Percentiles rank a stretch among this genome's conserved stretches.
phyloP scores from a whole-genome alignment of 1,139 yeast species.

The Hemisphaericaspora xylanilytica region DNA sequence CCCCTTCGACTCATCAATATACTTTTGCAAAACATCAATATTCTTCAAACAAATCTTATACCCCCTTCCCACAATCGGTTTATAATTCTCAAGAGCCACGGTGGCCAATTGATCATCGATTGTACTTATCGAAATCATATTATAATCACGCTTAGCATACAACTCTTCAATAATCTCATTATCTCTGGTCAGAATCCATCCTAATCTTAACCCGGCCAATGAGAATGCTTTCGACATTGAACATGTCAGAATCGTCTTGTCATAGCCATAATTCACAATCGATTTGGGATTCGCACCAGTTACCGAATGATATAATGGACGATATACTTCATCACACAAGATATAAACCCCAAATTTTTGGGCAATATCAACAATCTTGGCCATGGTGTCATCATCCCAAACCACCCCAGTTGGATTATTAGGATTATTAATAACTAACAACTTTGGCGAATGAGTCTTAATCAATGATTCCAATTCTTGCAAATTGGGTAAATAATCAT shows the following conservation, averaged over 20 bases:
- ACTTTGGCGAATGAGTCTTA: conserved; percentile 35
- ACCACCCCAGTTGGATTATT: conserved; percentile 56
- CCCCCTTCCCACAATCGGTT: conserved; percentile 37
- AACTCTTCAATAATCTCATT: conserved; percentile 29
- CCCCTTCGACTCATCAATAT: conserved; percentile 24
- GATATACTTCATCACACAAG: conserved; percentile 55
- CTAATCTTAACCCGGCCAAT: conserved; percentile 53
- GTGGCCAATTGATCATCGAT: conserved; percentile 50
- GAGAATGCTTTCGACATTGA: conserved; percentile 57
- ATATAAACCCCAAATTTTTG: conserved; percentile 31
- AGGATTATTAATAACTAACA: conserved; percentile 52
- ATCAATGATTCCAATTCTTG: conserved; percentile 27
- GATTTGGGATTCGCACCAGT: conserved; percentile 25
- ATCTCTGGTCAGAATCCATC: conserved; percentile 50
- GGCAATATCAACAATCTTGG: conserved; percentile 40
- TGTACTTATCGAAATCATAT: conserved; percentile 49
- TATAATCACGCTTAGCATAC: conserved; percentile 48
- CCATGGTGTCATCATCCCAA: conserved; percentile 33
- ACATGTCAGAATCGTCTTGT: conserved; percentile 47
- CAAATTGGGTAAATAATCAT: conserved; percentile 38
- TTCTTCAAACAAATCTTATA: conserved; percentile 37
- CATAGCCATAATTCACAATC: conserved; percentile 41
- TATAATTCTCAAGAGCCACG: conserved; percentile 38
- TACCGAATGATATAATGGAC: conserved; percentile 49
- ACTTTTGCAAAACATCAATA: conserved; percentile 32